phyloP scores from a whole-genome alignment of 768 basidiomycete species.

The Boletus subparvulus region DNA sequence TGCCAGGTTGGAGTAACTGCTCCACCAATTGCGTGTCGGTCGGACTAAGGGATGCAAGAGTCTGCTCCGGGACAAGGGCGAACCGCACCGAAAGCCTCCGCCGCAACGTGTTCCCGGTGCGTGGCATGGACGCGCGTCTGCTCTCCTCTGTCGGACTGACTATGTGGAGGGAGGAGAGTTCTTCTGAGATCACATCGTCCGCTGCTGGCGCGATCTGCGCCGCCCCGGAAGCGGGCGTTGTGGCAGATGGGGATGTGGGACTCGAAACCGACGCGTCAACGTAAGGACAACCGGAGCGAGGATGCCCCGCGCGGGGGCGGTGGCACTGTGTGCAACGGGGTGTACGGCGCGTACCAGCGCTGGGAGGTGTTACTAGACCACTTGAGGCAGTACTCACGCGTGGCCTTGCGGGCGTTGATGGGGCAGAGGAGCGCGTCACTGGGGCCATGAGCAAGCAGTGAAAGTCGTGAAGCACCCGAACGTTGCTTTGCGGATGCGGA shows the following conservation, averaged over 20 bases:
- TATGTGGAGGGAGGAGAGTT: constrained; percentile 49
- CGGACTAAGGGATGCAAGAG: constrained; percentile 50
- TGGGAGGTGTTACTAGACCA: constrained; percentile 28
- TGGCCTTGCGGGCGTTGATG: constrained; percentile 29
- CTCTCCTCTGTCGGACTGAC: constrained; percentile 23
- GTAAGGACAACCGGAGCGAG: constrained; percentile 60
- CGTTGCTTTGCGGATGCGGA: too few relatives aligned
- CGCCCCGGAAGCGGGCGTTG: background rate
- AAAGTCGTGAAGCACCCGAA: background rate
- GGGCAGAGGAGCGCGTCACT: constrained; percentile 30
- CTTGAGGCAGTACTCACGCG: constrained; percentile 11
- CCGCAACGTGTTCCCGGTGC: constrained; percentile 2
- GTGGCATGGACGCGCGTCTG: constrained; percentile 6
- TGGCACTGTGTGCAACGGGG: constrained; percentile 58
- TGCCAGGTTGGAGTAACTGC: constrained; percentile 45
- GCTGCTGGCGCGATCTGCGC: background rate
- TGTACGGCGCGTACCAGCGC: constrained; percentile 46
- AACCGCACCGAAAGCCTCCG: constrained; percentile 33
- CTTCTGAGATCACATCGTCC: constrained; percentile 37
- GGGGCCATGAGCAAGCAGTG: constrained; percentile 23
- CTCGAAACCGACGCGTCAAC: constrained; percentile 29
- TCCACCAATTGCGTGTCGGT: constrained; percentile 48
- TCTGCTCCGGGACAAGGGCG: constrained; percentile 37
- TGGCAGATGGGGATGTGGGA: constrained; percentile 17
- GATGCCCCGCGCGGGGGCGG: constrained; percentile 56